Evolutionary conservation across 2,329 filamentous ascomycete species (phyloP).

Genomic region (Hypoxylon sp.): DNA sequence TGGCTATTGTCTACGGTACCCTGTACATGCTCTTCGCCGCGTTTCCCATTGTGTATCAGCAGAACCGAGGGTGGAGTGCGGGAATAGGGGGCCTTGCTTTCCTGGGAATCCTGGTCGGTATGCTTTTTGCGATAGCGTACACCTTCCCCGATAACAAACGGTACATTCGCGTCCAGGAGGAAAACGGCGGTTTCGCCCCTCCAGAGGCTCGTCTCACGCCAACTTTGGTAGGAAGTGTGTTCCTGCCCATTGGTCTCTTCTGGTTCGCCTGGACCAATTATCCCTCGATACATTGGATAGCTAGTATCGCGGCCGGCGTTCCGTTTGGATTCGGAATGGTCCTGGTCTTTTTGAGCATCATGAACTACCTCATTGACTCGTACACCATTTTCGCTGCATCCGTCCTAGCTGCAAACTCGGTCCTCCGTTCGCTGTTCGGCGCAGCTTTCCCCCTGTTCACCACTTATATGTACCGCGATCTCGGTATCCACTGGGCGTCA

Average conservation of each 20-base stretch:
- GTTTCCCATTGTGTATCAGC: conserved; percentile 19
- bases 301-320: conserved; percentile 17
- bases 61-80: conserved; percentile 17
- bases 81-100: conserved; percentile 27
- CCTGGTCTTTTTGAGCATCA: conserved; percentile 67
- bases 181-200: conserved; percentile 19
- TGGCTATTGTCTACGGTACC: conserved; percentile 19
- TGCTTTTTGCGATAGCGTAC: conserved; percentile 56
- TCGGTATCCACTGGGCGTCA: conserved; percentile 81
- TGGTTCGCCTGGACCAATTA: conserved; percentile 40
- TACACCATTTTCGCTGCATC: conserved; percentile 78
- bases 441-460: conserved; percentile 74
- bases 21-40: conserved; percentile 21
- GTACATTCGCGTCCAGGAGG: conserved; percentile 56
- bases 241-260: conserved; percentile 27
- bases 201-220: conserved; percentile 20
- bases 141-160: conserved; percentile 67
- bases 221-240: conserved; percentile 13
- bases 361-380: conserved; percentile 70
- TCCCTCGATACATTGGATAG: conserved; percentile 40
- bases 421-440: conserved; percentile 71
- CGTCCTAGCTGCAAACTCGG: conserved; percentile 77
- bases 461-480: conserved; percentile 65
- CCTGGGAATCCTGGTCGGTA: conserved; percentile 25
- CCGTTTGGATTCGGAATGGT: conserved; percentile 52